Evolutionary conservation across 352 stramenopile genomes (phyloP).

Genomic region (Globisporangium spiculum): DNA sequence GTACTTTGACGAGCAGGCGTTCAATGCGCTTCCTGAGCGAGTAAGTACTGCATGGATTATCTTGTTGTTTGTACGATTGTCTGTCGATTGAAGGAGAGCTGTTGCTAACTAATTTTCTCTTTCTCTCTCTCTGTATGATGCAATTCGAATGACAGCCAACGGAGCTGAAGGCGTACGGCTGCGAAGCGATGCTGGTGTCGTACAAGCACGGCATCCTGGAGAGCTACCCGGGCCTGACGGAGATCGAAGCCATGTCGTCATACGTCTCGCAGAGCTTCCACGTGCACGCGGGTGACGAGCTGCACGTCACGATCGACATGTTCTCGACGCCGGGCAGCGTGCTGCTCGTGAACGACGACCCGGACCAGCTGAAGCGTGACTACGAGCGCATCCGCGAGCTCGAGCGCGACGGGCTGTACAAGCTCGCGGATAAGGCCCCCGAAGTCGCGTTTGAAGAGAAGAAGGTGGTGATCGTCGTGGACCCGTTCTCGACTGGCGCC

Average conservation of each 20-base stretch:
- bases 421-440: constrained; percentile 20
- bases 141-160: constrained; percentile 33
- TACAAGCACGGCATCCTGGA: constrained; percentile 91
- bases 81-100: neutral
- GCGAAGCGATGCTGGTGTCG: constrained; percentile 93
- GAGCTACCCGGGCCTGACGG: constrained; percentile 82
- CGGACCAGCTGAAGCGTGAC: constrained; percentile 71
- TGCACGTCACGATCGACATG: constrained; percentile 93
- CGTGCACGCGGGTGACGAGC: constrained; percentile 72
- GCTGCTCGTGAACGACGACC: constrained; percentile 87
- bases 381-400: constrained; percentile 86
- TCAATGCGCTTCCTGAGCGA: constrained; percentile 54
- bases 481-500: constrained; percentile 95
- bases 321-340: constrained; percentile 94
- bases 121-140: neutral
- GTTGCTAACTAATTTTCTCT: neutral
- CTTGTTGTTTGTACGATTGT: constrained; percentile 1
- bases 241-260: constrained; percentile 90
- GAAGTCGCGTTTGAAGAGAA: constrained; percentile 22
- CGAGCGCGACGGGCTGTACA: constrained; percentile 70
- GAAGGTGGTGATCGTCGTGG: constrained; percentile 91
- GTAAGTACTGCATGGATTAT: constrained; percentile 22
- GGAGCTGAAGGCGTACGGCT: constrained; percentile 79
- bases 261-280: constrained; percentile 92
- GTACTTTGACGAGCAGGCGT: constrained; percentile 25